These are phyloP conservation scores for Cryptococcus sp. DNA, from an alignment of 1,284 basidiomycete species.

Conservation along the genomic window DNA sequence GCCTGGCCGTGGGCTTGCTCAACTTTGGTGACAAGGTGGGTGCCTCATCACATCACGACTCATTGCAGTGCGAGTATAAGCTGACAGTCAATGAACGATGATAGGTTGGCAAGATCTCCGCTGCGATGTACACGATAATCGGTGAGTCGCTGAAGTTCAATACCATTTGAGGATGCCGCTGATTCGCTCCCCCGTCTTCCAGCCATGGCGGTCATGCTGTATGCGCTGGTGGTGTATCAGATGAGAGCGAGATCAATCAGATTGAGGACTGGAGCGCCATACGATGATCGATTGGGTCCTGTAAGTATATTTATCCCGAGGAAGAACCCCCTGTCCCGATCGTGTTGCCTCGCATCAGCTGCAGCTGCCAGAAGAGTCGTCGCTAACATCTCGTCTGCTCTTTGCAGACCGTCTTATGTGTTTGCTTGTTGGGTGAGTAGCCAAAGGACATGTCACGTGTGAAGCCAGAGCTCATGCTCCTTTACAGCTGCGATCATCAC, in stretches of 20 bases:
- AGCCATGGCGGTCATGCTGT: constrained; percentile 97
- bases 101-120: constrained; percentile 53
- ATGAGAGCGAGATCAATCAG: constrained; percentile 94
- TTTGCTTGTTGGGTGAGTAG: constrained; percentile 73
- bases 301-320: constrained; percentile 55
- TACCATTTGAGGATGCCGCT: not conserved
- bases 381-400: not conserved
- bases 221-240: constrained; percentile 92
- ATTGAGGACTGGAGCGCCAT: constrained; percentile 86
- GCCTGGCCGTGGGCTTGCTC: constrained; percentile 90
- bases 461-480: not conserved
- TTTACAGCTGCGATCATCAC: constrained; percentile 75
- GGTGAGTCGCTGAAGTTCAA: constrained; percentile 44
- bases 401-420: constrained; percentile 76
- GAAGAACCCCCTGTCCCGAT: not conserved
- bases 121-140: constrained; percentile 54
- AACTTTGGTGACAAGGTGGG: constrained; percentile 92
- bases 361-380: not conserved
- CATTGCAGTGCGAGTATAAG: no score
- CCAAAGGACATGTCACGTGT: not conserved
- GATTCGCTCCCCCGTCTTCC: constrained; percentile 5
- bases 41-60: constrained; percentile 3
- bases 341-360: not conserved
- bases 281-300: constrained; percentile 91
- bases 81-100: not conserved